Evolutionary conservation across 345 rosid species (phyloP).

Genomic region (Lepidium sativum): DNA sequence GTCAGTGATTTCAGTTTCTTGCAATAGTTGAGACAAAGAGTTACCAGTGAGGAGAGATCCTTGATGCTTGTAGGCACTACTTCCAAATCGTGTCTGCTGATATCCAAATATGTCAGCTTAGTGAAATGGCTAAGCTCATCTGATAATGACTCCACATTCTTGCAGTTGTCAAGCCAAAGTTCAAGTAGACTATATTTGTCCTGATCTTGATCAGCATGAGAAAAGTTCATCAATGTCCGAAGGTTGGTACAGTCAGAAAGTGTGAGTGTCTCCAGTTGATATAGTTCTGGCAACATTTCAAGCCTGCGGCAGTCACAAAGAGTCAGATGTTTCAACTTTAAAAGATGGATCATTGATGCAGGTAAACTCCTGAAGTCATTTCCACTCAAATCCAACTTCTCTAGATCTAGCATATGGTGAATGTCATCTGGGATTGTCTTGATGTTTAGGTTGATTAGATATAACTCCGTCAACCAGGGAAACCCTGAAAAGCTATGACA

Average conservation of each 20-base stretch:
- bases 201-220: neutral
- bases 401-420: neutral
- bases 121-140: neutral
- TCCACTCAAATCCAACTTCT: constrained; percentile 14
- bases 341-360: neutral
- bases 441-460: constrained; percentile 1
- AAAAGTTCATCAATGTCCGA: neutral
- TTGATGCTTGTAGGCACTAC: neutral
- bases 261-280: neutral
- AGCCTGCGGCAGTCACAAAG: constrained; percentile 1
- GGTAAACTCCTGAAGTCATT: neutral
- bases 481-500: neutral
- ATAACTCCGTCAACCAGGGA: constrained; percentile 2
- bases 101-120: neutral
- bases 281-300: neutral
- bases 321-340: neutral
- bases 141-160: neutral
- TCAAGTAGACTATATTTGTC: neutral
- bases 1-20: neutral
- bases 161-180: constrained; percentile 6
- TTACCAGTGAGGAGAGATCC: neutral
- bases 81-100: neutral
- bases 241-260: constrained; percentile 11
- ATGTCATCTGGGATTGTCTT: neutral
- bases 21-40: neutral